phyloP scores from a whole-genome alignment of 2,329 filamentous ascomycete genomes.

The Stachybotrys chartarum region DNA sequence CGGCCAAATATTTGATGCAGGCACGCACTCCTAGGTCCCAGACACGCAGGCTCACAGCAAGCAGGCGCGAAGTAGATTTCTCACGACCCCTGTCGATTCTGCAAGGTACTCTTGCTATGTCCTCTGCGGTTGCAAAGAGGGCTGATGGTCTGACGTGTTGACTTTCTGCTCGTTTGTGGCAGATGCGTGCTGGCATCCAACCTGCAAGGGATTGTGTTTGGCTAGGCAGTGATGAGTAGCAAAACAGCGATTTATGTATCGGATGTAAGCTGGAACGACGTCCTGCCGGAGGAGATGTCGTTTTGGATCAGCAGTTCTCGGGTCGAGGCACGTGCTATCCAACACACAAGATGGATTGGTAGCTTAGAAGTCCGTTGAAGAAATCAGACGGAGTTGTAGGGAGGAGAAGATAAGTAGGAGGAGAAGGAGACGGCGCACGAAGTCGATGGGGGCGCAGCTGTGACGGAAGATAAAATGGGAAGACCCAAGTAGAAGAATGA shows the following conservation, averaged over 20 bases:
- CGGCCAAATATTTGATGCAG: slow-evolving; percentile 4
- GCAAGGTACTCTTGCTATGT: neutral
- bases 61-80: neutral
- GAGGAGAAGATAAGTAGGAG: neutral
- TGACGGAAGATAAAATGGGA: neutral
- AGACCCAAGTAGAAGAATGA: neutral
- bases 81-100: neutral
- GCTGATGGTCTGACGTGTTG: neutral
- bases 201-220: too few relatives aligned
- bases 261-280: too few relatives aligned
- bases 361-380: neutral
- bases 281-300: neutral
- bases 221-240: too few relatives aligned
- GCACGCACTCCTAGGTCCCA: neutral
- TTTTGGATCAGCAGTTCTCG: neutral
- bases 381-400: neutral
- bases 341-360: neutral
- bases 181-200: neutral
- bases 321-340: neutral
- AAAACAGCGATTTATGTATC: too few relatives aligned
- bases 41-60: neutral
- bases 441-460: neutral
- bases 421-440: neutral
- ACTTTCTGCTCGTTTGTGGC: neutral
- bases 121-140: neutral